phyloP scores from a whole-genome alignment of 2,329 filamentous ascomycete species.

The Nothomitra cinnamomea region DNA sequence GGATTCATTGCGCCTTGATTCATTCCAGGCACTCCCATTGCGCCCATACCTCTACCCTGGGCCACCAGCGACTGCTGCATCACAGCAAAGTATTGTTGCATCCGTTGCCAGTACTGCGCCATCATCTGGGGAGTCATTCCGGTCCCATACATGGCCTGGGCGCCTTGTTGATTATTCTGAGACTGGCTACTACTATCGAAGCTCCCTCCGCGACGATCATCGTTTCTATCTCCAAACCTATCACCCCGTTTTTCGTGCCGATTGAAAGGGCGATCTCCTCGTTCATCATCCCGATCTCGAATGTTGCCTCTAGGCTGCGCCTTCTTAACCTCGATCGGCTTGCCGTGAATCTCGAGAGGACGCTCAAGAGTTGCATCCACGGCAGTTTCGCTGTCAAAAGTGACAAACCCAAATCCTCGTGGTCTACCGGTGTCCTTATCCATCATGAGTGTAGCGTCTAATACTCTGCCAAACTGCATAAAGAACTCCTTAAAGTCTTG shows the following conservation, averaged over 20 bases:
- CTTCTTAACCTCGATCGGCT: conserved; percentile 96
- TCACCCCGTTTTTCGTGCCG: conserved; percentile 19
- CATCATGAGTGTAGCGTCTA: conserved; percentile 98
- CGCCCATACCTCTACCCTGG: conserved; percentile 24
- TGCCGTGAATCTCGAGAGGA: conserved; percentile 82
- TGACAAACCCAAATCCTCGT: conserved; percentile 93
- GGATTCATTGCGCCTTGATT: conserved; percentile 38
- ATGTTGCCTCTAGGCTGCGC: conserved; percentile 91
- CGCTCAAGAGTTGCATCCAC: conserved; percentile 79
- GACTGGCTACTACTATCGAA: conserved; percentile 22
- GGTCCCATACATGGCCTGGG: conserved; percentile 21
- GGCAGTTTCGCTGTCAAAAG: conserved; percentile 88
- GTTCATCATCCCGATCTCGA: conserved; percentile 74
- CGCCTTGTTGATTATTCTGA: conserved; percentile 22
- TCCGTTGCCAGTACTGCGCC: conserved; percentile 95
- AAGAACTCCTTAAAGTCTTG: conserved; percentile 95
- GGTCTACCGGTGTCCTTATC: conserved; percentile 98
- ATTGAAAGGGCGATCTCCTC: conserved; percentile 32
- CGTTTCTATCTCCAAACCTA: conserved; percentile 8
- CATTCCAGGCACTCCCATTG: conserved; percentile 35
- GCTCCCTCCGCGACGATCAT: conserved; percentile 15
- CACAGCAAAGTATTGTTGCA: conserved; percentile 93
- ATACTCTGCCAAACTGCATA: conserved; percentile 85
- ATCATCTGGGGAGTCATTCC: conserved; percentile 93
- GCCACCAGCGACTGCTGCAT: conserved; percentile 78